Percentiles rank a stretch among this genome's conserved stretches.
Evolutionary conservation across 2,329 filamentous ascomycete genomes (phyloP).

Genomic region (Exutisphaerella laricina): DNA sequence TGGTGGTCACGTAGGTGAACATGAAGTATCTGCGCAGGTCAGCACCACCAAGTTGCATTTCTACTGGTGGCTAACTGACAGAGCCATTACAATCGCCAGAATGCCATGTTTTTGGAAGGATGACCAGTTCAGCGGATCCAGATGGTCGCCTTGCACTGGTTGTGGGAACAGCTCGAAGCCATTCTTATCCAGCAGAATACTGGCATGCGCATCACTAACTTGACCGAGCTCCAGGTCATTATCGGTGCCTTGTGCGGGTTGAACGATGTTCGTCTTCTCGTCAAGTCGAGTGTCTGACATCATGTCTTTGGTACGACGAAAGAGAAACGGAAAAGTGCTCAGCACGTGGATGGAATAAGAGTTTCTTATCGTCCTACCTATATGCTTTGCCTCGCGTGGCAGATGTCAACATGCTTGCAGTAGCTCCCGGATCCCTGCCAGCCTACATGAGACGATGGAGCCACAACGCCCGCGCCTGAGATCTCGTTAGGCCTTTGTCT

Average conservation of each 20-base stretch:
- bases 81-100: constrained; percentile 14
- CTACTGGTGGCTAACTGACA: no score
- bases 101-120: constrained; percentile 16
- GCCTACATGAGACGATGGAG: not conserved
- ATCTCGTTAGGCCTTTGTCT: no score
- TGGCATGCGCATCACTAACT: constrained; percentile 4
- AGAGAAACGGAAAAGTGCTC: not conserved
- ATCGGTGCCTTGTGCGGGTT: not conserved
- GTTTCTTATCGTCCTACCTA: not conserved
- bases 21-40: constrained; percentile 14
- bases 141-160: constrained; percentile 11
- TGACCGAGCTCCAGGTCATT: constrained; percentile 12
- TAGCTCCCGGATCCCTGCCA: not conserved
- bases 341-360: not conserved
- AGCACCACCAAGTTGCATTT: not conserved
- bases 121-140: constrained; percentile 19
- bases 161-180: constrained; percentile 15
- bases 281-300: not conserved
- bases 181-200: constrained; percentile 16
- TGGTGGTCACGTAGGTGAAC: constrained; percentile 21
- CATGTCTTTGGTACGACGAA: not conserved
- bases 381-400: not conserved
- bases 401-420: not conserved
- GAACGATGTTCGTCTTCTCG: not conserved
- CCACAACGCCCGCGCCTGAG: no score